Base-by-base conservation (phyloP, 1,284 basidiomycete genomes). In the Cryptococcus wingfieldii region DNA sequence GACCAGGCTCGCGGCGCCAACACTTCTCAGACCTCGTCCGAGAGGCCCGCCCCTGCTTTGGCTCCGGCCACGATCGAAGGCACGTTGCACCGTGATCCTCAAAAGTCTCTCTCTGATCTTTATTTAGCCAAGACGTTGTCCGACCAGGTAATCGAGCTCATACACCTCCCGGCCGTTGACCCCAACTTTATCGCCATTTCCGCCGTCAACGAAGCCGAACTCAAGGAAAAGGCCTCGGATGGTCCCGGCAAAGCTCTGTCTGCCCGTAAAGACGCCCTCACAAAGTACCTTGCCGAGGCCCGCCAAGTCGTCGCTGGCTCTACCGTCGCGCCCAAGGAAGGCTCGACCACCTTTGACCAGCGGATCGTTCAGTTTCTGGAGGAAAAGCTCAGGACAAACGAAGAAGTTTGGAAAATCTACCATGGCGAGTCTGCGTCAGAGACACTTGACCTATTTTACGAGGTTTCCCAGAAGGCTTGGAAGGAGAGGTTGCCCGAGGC, bases 41-140 rank as follows among this genome's bases (percentile, higher is more conserved):
- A 64, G 16, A 83, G 84, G 2, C 89, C 90, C 0, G 88, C 90
- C 0, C 89, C 89, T 0, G 79, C 84, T 0, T 79, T 94, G 12
- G 80, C 86, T 2, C 90, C 90, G 0, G 88, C 89, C 0, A 92
- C 90, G 0, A 84, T 91, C 57, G 86, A 86, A 8, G 85, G 86
- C 66, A 78, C 56, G 7, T 42, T 12, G 18, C 10, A 58, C 23
- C 6, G 23, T n/a, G 12, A 14, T 18, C n/a, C 45, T 4, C 23
- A 51, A 50, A 49, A n/a, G 25, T 23, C 23, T 23, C 23, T 45
- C 4, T 42, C 1, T 47, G 19, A 39, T 53, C 23, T 37, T 38
- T 14, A 18, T n/a, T 13, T 53, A 68, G 74, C 70, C 51, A 77
- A 77, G 61, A 76, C 80, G 5, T 74, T 79, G 5, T 84, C 83